Evolutionary conservation across 129 eudicot genomes (phyloP).

Genomic region (Flaveria sonorensis): DNA sequence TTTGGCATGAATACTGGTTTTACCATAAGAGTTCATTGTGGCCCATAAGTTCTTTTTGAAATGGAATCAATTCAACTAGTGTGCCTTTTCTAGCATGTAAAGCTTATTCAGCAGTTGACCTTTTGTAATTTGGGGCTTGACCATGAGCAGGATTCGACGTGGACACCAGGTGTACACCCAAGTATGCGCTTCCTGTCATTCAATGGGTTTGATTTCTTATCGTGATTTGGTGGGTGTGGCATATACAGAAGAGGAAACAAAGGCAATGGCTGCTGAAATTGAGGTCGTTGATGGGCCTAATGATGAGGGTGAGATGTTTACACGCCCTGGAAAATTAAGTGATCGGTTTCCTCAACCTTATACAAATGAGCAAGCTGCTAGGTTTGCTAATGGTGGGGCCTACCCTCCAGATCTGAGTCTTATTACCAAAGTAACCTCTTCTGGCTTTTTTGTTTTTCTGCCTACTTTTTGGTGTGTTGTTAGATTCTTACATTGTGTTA

Average conservation of each 20-base stretch:
- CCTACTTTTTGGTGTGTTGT: neutral
- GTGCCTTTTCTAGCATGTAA: no score
- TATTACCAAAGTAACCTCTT: conserved; percentile 64
- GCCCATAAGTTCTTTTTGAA: no score
- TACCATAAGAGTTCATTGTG: no score
- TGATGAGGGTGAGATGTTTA: conserved; percentile 94
- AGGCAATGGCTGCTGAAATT: conserved; percentile 94
- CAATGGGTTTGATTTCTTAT: conserved; percentile 80
- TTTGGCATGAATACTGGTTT: no score
- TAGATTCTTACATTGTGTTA: conserved; percentile 4
- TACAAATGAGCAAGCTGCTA: conserved; percentile 80
- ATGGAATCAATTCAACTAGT: no score
- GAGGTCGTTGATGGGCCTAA: conserved; percentile 94
- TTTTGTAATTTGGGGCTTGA: conserved; percentile 1
- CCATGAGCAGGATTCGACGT: conserved; percentile 71
- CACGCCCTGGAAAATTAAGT: conserved; percentile 88
- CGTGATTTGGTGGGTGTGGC: conserved; percentile 96
- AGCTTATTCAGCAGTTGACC: neutral
- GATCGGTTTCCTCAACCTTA: conserved; percentile 91
- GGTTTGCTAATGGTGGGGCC: conserved; percentile 94
- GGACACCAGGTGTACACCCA: conserved; percentile 91
- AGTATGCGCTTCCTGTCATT: conserved; percentile 95
- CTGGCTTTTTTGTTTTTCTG: neutral
- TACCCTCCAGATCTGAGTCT: conserved; percentile 93
- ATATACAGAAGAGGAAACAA: conserved; percentile 87